A percentile compares a stretch with the other conserved stretches of the same genome.
Conservation (phyloP, 208 protist genomes). For the Porcisia hertigi region DNA sequence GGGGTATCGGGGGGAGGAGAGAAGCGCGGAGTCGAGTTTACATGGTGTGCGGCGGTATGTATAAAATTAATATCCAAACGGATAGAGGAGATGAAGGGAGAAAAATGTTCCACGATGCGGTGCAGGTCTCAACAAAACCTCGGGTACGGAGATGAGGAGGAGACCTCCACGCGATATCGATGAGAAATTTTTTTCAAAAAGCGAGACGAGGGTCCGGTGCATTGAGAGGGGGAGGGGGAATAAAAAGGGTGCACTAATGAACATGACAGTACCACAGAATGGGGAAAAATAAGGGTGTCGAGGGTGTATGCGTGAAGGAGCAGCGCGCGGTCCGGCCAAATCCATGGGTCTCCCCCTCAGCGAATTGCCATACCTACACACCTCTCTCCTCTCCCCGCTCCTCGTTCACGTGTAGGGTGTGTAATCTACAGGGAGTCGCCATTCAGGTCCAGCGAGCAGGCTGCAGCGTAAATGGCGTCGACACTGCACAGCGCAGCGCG, state of each 20-base stretch:
- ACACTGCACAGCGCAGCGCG: constrained; percentile 52
- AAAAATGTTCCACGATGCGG: background rate
- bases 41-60: too few species aligned
- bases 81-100: background rate
- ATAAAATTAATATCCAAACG: too few species aligned
- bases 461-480: constrained; percentile 34
- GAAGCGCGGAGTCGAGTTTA: too few species aligned
- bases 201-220: background rate
- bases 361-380: background rate
- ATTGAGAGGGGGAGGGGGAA: background rate
- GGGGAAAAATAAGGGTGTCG: constrained; percentile 1
- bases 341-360: background rate
- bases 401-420: background rate
- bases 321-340: background rate
- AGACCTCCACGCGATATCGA: background rate
- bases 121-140: background rate
- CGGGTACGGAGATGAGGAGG: background rate
- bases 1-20: too few species aligned
- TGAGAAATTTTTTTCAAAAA: too few species aligned
- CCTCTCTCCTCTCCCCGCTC: background rate
- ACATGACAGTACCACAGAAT: constrained; percentile 2
- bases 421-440: constrained; percentile 27
- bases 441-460: constrained; percentile 67
- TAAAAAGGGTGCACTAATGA: background rate
- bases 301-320: background rate